Evolutionary conservation across 2,329 filamentous ascomycete genomes (phyloP), one percentile per base, ranked within the genome.

Genomic region (Nigrospora oryzae): DNA sequence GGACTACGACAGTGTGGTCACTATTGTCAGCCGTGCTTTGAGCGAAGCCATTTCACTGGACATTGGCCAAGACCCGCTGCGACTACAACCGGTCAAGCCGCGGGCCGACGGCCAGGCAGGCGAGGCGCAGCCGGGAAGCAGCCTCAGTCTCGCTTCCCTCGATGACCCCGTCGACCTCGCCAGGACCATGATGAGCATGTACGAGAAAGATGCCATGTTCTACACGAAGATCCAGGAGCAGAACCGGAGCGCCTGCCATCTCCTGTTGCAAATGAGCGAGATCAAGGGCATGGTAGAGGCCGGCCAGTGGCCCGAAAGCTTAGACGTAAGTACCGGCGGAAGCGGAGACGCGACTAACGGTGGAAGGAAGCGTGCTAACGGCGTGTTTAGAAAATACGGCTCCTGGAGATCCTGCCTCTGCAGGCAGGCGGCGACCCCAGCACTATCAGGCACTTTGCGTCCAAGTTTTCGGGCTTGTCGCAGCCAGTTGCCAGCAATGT

Each of bases 1-100:
- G 57, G 90, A 98, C 63, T 97, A 95, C 62, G 89, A 98, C 62
- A 89, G 83, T 44, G 94, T 97, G n/a, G 81, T 96, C 37, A 73
- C 79, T 23, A 91, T 97, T 52, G 80, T 97, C 58, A 95, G 90
- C 65, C 84, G 89, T 35, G 85, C 90, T 4, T 74, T 98, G 33
- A 94, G 90, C 45, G 89, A 97, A 63, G 87, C 89, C 38, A 82
- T 97, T 48, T 84, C 88, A 12, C 76, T 91, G 11, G 89, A 95
- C 56, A 77, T 95, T 55, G 89, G 89, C 43, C 84, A 93, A 55
- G 83, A 89, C 47, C 81, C 84, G 15, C 74, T 90, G 64, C 83
- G 83, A 36, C 70, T 95, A 41, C 81, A 89, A 64, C 88, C 89
- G 3, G 72, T 94, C 54, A 89, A 88, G 66, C 86, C 89, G 31